Evolutionary conservation across 2,329 filamentous ascomycete genomes (phyloP).

Genomic region (Zymoseptoria crescenta): DNA sequence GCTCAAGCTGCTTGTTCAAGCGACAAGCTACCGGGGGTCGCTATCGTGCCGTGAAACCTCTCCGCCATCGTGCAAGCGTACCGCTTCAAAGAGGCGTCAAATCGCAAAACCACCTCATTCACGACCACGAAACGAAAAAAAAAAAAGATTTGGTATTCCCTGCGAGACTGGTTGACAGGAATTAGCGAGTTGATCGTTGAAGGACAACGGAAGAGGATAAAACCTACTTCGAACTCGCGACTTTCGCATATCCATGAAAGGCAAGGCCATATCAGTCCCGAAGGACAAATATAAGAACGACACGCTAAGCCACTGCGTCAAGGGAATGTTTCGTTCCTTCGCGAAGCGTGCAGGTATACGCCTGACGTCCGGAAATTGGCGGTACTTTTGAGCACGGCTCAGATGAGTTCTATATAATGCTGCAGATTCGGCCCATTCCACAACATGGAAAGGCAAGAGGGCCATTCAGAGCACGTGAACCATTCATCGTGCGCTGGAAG

Average conservation of each 20-base stretch:
- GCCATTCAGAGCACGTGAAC: background rate
- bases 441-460: background rate
- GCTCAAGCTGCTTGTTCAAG: too few relatives aligned
- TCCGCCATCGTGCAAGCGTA: too few relatives aligned
- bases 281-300: slow-evolving; percentile 23
- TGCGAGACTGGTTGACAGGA: slow-evolving; percentile 9
- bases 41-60: too few relatives aligned
- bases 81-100: too few relatives aligned
- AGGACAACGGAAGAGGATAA: background rate
- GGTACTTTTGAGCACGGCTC: slow-evolving; percentile 1
- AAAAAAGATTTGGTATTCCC: slow-evolving; percentile 7
- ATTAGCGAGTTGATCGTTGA: background rate
- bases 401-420: background rate
- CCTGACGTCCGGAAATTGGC: slow-evolving; percentile 2
- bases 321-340: slow-evolving; percentile 9
- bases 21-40: too few relatives aligned
- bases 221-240: slow-evolving; percentile 23
- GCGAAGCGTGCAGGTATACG: background rate
- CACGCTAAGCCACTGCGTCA: slow-evolving; percentile 27
- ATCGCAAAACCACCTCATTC: too few relatives aligned
- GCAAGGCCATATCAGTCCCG: slow-evolving; percentile 14
- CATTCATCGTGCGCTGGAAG: background rate
- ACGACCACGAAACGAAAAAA: too few relatives aligned
- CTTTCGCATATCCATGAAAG: slow-evolving; percentile 20
- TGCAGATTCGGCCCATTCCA: too few relatives aligned